phyloP scores from a whole-genome alignment of 768 basidiomycete genomes.

The Termitomyces sp. region DNA sequence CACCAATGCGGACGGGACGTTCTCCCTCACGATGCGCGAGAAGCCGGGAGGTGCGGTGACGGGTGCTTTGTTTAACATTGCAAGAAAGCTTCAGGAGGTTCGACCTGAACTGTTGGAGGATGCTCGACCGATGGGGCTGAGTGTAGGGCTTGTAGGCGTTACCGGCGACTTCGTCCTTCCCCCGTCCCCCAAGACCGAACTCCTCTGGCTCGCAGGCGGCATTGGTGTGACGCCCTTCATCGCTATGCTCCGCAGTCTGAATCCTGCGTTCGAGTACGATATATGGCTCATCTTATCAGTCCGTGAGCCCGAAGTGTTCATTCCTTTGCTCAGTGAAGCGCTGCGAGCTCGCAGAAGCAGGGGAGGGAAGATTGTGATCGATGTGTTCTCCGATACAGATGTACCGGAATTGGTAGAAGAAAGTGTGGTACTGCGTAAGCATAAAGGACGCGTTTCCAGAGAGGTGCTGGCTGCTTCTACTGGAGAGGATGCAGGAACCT shows the following conservation, averaged over 20 bases:
- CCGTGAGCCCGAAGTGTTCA: constrained; percentile 47
- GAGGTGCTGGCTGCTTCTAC: constrained; percentile 10
- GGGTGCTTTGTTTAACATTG: constrained; percentile 48
- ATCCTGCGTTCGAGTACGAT: constrained; percentile 22
- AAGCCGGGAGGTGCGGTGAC: constrained; percentile 55
- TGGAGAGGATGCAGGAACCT: constrained; percentile 1
- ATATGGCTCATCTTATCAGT: constrained; percentile 49
- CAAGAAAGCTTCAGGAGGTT: constrained; percentile 33
- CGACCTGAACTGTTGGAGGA: constrained; percentile 40
- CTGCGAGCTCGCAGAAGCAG: constrained; percentile 13
- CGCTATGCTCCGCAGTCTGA: constrained; percentile 36
- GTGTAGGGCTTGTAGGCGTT: constrained; percentile 47
- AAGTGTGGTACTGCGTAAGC: constrained; percentile 10
- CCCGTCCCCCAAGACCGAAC: constrained; percentile 14
- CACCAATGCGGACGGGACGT: constrained; percentile 17
- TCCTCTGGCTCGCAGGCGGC: constrained; percentile 62
- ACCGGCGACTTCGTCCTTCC: constrained; percentile 48
- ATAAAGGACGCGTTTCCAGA: constrained; percentile 20
- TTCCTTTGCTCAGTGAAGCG: constrained; percentile 36
- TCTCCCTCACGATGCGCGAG: constrained; percentile 52
- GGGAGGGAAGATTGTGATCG: constrained; percentile 17
- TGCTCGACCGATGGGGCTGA: constrained; percentile 31
- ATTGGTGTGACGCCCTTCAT: constrained; percentile 65
- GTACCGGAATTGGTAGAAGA: constrained; percentile 5
- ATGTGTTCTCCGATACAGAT: constrained; percentile 34